Evolutionary conservation across 108 stramenopile species (phyloP).

Genomic region (Pseudonitzschia pungens): DNA sequence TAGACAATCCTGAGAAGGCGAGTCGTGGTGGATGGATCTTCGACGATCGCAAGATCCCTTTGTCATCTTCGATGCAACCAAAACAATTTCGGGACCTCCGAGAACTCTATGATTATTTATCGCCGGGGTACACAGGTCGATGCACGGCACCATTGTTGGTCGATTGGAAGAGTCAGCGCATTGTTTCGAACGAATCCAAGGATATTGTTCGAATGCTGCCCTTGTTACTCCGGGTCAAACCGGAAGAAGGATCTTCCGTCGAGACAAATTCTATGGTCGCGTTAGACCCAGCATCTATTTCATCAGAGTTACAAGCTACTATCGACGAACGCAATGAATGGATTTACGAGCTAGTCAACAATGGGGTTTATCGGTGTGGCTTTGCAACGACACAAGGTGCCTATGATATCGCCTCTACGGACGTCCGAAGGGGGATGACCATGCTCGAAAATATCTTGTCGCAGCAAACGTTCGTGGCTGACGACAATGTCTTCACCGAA

Average conservation of each 20-base stretch:
- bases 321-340: conserved; percentile 81
- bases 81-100: conserved; percentile 34
- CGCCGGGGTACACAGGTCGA: conserved; percentile 65
- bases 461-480: conserved; percentile 46
- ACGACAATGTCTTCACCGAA: conserved; percentile 59
- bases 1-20: conserved; percentile 82
- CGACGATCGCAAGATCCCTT: conserved; percentile 7
- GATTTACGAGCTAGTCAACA: conserved; percentile 75
- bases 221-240: neutral
- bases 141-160: conserved; percentile 90
- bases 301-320: conserved; percentile 52
- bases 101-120: conserved; percentile 54
- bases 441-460: conserved; percentile 56
- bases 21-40: conserved; percentile 88
- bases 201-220: conserved; percentile 89
- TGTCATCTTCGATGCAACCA: conserved; percentile 22
- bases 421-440: conserved; percentile 65
- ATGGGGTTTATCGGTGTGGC: conserved; percentile 87
- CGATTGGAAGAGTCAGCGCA: conserved; percentile 66
- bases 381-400: conserved; percentile 83
- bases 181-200: conserved; percentile 85
- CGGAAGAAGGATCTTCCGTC: neutral
- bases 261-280: neutral
- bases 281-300: conserved; percentile 65
- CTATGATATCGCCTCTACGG: conserved; percentile 70